phyloP scores from a whole-genome alignment of 1,284 basidiomycete species.

The Ganoderma boninense region DNA sequence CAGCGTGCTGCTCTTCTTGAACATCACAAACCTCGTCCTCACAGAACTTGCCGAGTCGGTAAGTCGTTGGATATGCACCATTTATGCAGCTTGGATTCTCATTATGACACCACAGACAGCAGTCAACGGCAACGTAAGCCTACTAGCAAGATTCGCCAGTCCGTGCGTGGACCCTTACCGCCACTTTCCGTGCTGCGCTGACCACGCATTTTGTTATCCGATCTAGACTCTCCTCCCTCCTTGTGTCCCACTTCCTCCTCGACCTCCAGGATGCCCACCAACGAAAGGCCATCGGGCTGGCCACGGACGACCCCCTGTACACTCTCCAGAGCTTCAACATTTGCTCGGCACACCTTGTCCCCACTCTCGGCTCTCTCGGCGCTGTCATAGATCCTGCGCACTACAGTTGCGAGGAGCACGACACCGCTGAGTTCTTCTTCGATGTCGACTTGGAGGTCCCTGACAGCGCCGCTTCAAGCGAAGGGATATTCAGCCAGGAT shows the following conservation, averaged over 20 bases:
- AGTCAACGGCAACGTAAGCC: not conserved
- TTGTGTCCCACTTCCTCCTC: not conserved
- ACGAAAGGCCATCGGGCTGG: not conserved
- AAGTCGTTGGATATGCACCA: too few relatives aligned
- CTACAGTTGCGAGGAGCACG: not conserved
- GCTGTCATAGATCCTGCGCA: not conserved
- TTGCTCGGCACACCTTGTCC: not conserved
- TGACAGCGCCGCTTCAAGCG: not conserved
- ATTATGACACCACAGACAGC: not conserved
- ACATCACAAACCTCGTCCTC: not conserved
- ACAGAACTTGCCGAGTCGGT: not conserved
- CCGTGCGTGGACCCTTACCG: not conserved
- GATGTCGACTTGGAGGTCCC: not conserved
- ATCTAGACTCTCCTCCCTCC: not conserved
- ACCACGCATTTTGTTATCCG: not conserved
- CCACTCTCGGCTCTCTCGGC: not conserved
- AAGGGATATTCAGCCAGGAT: not conserved
- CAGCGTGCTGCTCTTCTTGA: not conserved
- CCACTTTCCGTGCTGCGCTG: not conserved
- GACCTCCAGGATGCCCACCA: not conserved
- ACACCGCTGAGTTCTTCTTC: not conserved
- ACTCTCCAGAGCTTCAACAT: not conserved
- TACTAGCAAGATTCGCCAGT: not conserved
- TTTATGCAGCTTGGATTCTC: too few relatives aligned
- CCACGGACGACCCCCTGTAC: not conserved